These are phyloP conservation scores for Porcisia hertigi DNA, from an alignment of 208 protist species.

Conservation along the genomic window DNA sequence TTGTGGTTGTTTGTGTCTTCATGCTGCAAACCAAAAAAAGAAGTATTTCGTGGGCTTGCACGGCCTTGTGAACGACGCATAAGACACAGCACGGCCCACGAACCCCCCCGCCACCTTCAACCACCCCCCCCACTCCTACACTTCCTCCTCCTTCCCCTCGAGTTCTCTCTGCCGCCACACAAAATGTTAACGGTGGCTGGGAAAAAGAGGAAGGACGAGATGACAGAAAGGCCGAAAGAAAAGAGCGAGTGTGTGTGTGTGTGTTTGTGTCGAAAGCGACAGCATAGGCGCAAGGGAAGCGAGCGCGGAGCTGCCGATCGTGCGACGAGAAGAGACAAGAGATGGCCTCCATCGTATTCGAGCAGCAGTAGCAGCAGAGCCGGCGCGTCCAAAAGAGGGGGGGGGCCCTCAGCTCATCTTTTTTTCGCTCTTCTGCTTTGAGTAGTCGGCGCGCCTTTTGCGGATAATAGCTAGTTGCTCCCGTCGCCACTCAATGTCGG, in stretches of 20 bases:
- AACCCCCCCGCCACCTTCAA: no score
- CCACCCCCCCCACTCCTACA: no score
- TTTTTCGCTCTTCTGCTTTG: slow-evolving; percentile 22
- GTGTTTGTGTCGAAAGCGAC: not conserved
- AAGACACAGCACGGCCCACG: not conserved
- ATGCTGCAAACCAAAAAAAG: no score
- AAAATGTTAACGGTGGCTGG: no score
- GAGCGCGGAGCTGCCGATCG: not conserved
- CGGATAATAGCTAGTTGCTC: slow-evolving; percentile 40
- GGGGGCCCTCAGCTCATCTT: slow-evolving; percentile 17
- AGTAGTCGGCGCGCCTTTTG: slow-evolving; percentile 37
- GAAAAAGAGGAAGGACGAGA: no score
- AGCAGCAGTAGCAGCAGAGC: not conserved
- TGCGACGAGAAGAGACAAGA: not conserved
- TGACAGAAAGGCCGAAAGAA: no score
- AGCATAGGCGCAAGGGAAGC: not conserved
- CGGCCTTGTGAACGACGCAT: not conserved
- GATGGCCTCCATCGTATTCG: slow-evolving; percentile 7
- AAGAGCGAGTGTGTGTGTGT: not conserved
- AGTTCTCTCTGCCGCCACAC: no score
- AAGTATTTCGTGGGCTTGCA: no score
- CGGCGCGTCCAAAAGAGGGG: not conserved
- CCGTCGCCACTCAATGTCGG: slow-evolving; percentile 21
- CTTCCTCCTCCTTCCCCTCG: no score
- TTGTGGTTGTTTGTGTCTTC: no score